Percentiles rank a stretch among this genome's conserved stretches.
Evolutionary conservation across 1,284 basidiomycete genomes (phyloP).

Genomic region (Testicularia cyperi): DNA sequence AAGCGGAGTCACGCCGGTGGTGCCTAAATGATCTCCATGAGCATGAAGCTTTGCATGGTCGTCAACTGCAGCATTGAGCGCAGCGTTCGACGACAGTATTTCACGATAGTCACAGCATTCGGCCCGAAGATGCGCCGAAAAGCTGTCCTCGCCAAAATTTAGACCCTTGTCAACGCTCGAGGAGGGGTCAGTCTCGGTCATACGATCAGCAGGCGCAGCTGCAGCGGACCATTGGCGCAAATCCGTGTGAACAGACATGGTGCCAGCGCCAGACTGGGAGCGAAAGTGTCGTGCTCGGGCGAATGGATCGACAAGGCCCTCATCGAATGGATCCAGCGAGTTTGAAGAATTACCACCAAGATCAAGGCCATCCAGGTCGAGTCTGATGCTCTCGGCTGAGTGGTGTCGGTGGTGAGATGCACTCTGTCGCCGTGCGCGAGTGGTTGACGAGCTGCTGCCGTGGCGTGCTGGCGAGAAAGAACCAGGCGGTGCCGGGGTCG

Average conservation of each 20-base stretch:
- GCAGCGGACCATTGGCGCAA: too few relatives aligned
- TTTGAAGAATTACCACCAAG: conserved; percentile 39
- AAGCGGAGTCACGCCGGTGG: neutral
- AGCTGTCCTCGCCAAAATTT: conserved; percentile 37
- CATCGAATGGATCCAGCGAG: too few relatives aligned
- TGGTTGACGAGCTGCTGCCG: too few relatives aligned
- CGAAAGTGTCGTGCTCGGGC: conserved; percentile 6
- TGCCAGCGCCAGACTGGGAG: conserved; percentile 12
- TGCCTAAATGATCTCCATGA: neutral
- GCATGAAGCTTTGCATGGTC: conserved; percentile 3
- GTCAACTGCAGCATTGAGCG: conserved; percentile 25
- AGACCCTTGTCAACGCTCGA: conserved; percentile 5
- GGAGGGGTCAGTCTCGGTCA: too few relatives aligned
- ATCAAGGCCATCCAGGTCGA: conserved; percentile 50
- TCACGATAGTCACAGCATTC: conserved; percentile 47
- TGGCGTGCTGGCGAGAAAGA: too few relatives aligned
- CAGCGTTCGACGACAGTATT: conserved; percentile 35
- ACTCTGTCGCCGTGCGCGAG: too few relatives aligned
- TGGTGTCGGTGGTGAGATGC: too few relatives aligned
- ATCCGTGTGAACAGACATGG: neutral
- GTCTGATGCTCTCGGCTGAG: conserved; percentile 29
- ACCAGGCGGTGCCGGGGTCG: too few relatives aligned
- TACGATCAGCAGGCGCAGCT: too few relatives aligned
- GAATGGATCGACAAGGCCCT: neutral
- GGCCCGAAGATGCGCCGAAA: conserved; percentile 43